Conservation (phyloP, 148 eudicot species). For the Diospyros lotus region DNA sequence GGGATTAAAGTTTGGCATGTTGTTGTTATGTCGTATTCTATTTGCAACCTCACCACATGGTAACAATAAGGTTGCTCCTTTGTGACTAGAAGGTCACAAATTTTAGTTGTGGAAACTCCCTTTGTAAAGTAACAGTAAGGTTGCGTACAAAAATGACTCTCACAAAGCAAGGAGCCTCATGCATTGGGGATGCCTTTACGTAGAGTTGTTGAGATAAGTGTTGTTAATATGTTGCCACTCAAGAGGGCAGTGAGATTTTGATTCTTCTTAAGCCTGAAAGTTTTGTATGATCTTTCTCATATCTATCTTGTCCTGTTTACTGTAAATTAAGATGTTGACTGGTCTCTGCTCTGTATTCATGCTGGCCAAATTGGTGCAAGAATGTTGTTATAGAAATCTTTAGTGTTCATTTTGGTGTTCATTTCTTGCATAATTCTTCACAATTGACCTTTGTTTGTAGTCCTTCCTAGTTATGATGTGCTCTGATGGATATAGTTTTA, state of each 20-base stretch:
- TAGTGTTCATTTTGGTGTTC: neutral
- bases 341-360: neutral
- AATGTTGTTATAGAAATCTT: neutral
- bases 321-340: neutral
- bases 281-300: conserved; percentile 1
- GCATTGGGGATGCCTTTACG: too few species aligned
- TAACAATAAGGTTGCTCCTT: too few species aligned
- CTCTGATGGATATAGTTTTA: conserved; percentile 6
- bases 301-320: neutral
- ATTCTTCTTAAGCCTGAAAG: conserved; percentile 4
- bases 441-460: neutral
- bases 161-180: too few species aligned
- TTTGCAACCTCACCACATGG: too few species aligned
- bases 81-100: too few species aligned
- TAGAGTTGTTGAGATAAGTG: neutral
- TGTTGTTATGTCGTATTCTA: too few species aligned
- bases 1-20: too few species aligned
- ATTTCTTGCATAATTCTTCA: neutral
- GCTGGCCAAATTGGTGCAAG: neutral
- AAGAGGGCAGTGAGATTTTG: neutral
- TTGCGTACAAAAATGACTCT: too few species aligned
- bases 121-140: too few species aligned
- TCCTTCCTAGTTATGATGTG: conserved; percentile 3
- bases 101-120: too few species aligned
- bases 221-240: neutral